Evolutionary conservation across 208 protist species (phyloP).

Genomic region (Phytomonas sp.): DNA sequence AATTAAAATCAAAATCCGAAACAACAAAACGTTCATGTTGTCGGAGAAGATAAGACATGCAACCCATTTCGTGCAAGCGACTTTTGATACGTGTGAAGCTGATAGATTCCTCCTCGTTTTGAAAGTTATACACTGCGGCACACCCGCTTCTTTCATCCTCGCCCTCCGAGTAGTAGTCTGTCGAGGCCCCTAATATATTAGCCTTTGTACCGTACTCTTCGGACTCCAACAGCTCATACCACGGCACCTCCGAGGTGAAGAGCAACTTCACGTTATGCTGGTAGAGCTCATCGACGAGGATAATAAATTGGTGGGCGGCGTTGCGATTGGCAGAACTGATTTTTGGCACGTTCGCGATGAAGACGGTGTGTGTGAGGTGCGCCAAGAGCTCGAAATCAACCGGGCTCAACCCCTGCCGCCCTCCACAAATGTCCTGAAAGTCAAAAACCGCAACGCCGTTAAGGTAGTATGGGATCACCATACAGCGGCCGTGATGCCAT

Average conservation of each 20-base stretch:
- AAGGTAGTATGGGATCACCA: constrained; percentile 58
- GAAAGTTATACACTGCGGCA: constrained; percentile 44
- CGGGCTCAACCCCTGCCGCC: constrained; percentile 31
- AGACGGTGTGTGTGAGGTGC: constrained; percentile 60
- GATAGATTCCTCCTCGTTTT: constrained; percentile 68
- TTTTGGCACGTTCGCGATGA: constrained; percentile 74
- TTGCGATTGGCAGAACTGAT: constrained; percentile 54
- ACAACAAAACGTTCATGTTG: constrained; percentile 64
- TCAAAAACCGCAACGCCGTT: constrained; percentile 71
- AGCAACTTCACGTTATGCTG: constrained; percentile 86
- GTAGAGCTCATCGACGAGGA: constrained; percentile 85
- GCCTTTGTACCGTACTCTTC: constrained; percentile 1
- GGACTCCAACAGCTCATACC: constrained; percentile 43
- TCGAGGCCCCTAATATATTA: constrained; percentile 2
- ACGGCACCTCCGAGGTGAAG: constrained; percentile 66
- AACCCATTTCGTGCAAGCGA: constrained; percentile 75
- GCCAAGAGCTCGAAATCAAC: constrained; percentile 74
- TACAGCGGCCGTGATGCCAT: constrained; percentile 57
- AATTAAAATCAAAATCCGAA: constrained; percentile 36
- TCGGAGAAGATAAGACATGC: constrained; percentile 46
- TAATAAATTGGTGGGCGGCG: constrained; percentile 73
- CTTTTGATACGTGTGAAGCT: constrained; percentile 69
- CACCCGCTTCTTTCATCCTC: constrained; percentile 77
- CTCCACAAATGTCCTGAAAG: constrained; percentile 69
- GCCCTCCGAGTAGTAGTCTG: constrained; percentile 61